Evolutionary conservation across 306 rosid species (phyloP).

Genomic region (Castanea sativa): DNA sequence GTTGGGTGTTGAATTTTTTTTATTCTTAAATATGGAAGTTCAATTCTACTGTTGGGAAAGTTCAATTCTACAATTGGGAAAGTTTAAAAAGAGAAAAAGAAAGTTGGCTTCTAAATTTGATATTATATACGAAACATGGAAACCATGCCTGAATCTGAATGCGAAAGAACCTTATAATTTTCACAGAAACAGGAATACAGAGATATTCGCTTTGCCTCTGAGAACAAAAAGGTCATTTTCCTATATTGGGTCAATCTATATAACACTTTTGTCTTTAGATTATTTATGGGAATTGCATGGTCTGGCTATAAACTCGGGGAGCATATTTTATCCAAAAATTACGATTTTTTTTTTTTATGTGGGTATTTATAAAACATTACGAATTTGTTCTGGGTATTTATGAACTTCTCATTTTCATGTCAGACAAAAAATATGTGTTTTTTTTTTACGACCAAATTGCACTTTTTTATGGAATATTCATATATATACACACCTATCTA

Average conservation of each 20-base stretch:
- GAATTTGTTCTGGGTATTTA: neutral
- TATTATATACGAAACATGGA: too few relatives aligned
- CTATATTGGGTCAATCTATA: conserved; percentile 9
- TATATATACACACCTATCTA: too few relatives aligned
- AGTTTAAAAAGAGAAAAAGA: too few relatives aligned
- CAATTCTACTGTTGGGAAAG: too few relatives aligned
- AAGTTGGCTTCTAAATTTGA: too few relatives aligned
- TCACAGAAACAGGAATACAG: neutral
- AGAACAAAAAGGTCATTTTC: conserved; percentile 2
- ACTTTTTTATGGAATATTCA: too few relatives aligned
- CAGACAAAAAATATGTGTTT: neutral
- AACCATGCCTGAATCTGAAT: too few relatives aligned
- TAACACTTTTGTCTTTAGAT: conserved; percentile 4
- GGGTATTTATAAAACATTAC: neutral
- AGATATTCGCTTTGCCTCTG: neutral
- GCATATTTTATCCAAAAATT: conserved; percentile 20
- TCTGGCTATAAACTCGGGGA: conserved; percentile 16
- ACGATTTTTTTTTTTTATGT: neutral
- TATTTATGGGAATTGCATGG: conserved; percentile 27
- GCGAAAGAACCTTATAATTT: too few relatives aligned
- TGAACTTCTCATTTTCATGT: neutral
- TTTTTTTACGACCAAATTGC: neutral
- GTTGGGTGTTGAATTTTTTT: too few relatives aligned
- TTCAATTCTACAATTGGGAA: too few relatives aligned
- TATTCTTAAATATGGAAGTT: too few relatives aligned